Conservation (phyloP, 148 eudicot species). For the Dysphania ambrosioides region DNA sequence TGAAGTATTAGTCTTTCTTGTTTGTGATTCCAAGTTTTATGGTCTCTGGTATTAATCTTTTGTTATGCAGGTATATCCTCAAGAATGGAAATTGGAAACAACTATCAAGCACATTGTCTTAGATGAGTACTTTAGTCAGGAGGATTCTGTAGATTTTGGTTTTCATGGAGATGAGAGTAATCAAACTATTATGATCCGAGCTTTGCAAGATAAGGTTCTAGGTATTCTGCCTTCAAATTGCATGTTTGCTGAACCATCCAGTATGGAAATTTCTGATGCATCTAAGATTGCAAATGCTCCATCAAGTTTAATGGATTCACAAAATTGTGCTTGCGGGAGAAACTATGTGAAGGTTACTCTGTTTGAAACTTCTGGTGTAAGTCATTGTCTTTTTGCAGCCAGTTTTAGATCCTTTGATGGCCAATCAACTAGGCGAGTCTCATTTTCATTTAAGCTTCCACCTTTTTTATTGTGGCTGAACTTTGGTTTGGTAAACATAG, state of each 20-base stretch:
- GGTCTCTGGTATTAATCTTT: conserved; percentile 39
- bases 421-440: conserved; percentile 35
- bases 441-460: conserved; percentile 70
- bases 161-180: conserved; percentile 27
- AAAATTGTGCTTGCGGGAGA: conserved; percentile 29
- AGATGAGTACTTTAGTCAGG: conserved; percentile 46
- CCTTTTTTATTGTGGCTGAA: conserved; percentile 67
- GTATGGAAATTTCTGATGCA: conserved; percentile 24
- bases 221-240: conserved; percentile 48
- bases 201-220: conserved; percentile 60
- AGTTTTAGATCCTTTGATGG: conserved; percentile 38
- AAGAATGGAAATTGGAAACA: conserved; percentile 61
- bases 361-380: conserved; percentile 57
- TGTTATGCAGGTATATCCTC: conserved; percentile 66
- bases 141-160: conserved; percentile 24
- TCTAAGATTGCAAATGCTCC: conserved; percentile 28
- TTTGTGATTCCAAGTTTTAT: conserved; percentile 13
- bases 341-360: conserved; percentile 49
- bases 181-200: conserved; percentile 40
- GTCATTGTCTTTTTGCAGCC: conserved; percentile 41
- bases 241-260: conserved; percentile 29
- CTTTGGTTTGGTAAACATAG: conserved; percentile 37
- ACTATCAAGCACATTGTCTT: conserved; percentile 57
- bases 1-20: conserved; percentile 13
- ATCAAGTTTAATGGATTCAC: conserved; percentile 9